Percentiles rank a stretch among this genome's conserved stretches.
Conservation (phyloP, 2,329 filamentous ascomycete genomes). For the Juglanconis oblonga region DNA sequence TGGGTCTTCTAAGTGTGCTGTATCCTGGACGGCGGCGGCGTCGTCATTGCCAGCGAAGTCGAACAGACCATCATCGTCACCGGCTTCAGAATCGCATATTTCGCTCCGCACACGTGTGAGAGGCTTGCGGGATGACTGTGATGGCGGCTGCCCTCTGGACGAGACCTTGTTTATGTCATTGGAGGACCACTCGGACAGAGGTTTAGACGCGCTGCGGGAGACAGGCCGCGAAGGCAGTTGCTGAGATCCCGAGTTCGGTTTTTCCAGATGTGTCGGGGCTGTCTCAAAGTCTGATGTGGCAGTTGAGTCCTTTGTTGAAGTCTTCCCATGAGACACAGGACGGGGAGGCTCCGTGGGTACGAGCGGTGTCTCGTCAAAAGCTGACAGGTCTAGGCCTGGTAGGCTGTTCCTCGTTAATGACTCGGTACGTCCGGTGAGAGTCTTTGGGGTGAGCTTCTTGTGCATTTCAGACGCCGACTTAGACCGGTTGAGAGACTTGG, state of each 20-base stretch:
- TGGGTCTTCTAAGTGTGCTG: background rate
- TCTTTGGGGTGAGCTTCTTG: conserved; percentile 10
- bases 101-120: conserved; percentile 35
- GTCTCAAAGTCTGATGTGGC: conserved; percentile 24
- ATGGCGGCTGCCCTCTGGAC: conserved; percentile 27
- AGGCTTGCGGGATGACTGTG: conserved; percentile 15
- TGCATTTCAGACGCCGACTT: conserved; percentile 14
- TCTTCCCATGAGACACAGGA: background rate
- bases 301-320: background rate
- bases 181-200: conserved; percentile 39
- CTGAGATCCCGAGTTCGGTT: background rate
- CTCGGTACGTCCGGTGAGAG: conserved; percentile 4
- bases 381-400: conserved; percentile 16
- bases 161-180: conserved; percentile 41
- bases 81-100: conserved; percentile 35
- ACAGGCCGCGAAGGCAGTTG: conserved; percentile 20
- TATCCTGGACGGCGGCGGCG: background rate
- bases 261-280: conserved; percentile 30
- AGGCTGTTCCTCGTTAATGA: conserved; percentile 5
- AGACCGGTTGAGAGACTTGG: conserved; percentile 12
- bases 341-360: conserved; percentile 5
- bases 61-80: conserved; percentile 18
- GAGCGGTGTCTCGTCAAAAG: conserved; percentile 14
- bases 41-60: conserved; percentile 9
- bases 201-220: conserved; percentile 27